These are phyloP conservation scores for Akanthomyces dipterigenus DNA, from an alignment of 2,329 filamentous ascomycete species.

Conservation along the genomic window DNA sequence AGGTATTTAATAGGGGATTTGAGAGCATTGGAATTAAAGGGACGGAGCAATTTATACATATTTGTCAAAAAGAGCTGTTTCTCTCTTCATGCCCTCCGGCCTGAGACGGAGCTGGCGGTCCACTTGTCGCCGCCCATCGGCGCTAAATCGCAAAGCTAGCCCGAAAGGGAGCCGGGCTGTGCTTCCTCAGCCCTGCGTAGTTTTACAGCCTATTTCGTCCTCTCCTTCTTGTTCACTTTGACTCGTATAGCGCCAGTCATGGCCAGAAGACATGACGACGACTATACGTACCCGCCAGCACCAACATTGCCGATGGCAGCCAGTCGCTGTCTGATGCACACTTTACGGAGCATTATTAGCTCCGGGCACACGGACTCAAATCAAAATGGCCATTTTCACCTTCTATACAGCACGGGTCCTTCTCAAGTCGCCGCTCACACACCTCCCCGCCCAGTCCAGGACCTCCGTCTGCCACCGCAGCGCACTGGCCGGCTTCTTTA, in stretches of 20 bases:
- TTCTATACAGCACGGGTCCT: too few relatives aligned
- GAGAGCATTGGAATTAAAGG: background rate
- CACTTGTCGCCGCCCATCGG: background rate
- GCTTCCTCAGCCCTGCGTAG: background rate
- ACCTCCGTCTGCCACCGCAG: too few relatives aligned
- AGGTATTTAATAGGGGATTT: too few relatives aligned
- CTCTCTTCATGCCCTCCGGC: background rate
- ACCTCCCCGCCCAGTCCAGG: too few relatives aligned
- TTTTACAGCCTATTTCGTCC: background rate
- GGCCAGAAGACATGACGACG: background rate
- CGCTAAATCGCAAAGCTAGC: slow-evolving; percentile 12
- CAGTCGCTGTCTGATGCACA: background rate
- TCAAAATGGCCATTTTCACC: too few relatives aligned
- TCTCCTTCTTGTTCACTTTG: background rate
- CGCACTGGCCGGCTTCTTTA: too few relatives aligned
- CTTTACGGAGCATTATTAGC: too few relatives aligned
- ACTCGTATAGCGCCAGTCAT: background rate
- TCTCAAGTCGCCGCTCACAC: too few relatives aligned
- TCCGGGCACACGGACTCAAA: too few relatives aligned
- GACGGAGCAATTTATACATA: background rate
- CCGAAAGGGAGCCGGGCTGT: background rate
- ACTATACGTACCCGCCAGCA: background rate
- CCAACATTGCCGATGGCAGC: too few relatives aligned
- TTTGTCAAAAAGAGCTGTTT: background rate
- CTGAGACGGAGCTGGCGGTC: background rate